Evolutionary conservation across 805 yeast genomes (phyloP), one percentile per base, ranked within the genome.

Genomic region (Hagleromyces aurorensis): DNA sequence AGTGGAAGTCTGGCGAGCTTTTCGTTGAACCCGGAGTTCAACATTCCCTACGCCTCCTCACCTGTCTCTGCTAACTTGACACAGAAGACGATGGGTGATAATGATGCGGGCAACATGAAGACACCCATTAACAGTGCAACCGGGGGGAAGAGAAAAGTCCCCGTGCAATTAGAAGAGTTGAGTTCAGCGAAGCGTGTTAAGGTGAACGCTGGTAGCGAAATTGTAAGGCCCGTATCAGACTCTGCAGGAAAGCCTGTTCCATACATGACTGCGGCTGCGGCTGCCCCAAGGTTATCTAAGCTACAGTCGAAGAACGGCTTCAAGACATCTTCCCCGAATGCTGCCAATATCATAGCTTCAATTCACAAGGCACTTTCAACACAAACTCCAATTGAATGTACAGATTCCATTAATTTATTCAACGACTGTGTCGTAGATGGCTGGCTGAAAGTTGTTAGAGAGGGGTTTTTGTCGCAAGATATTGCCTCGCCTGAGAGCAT

Each of bases 401-500:
- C 29, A 13, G 29, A 13, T 15, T 21, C 24, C 7, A 13, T 21
- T 16, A 11, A 19, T 27, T 23, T 21, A 12, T 9, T 15, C 6
- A 6, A 17, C 10, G 25, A 26, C 30, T 14, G 23, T 13, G 13
- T 20, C 11, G 30, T 31, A 17, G 32, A 30, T 23, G 20, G 41
- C 9, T 82, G 93, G 93, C 56, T 76, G 33, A 71, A 75, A 50
- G 79, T 80, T 20, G 76, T 81, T 25, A 67, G 84, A 46, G 72
- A 78, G 13, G 93, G 93, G 7, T 82, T 82, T 52, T 63, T 81
- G 50, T 69, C 78, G 29, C 82, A 79, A 50, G 89, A 81, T 38
- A 80, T 82, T 43, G 79, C 74, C 19, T 65, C 80, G 20, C 94
- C 94, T 6, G 94, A 82, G 57, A 80, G 79, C 41, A 66, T 77